Percentiles rank a stretch among this genome's conserved stretches.
Evolutionary conservation across 495 filamentous ascomycete species (phyloP).

Genomic region (Daldinia caldariorum): DNA sequence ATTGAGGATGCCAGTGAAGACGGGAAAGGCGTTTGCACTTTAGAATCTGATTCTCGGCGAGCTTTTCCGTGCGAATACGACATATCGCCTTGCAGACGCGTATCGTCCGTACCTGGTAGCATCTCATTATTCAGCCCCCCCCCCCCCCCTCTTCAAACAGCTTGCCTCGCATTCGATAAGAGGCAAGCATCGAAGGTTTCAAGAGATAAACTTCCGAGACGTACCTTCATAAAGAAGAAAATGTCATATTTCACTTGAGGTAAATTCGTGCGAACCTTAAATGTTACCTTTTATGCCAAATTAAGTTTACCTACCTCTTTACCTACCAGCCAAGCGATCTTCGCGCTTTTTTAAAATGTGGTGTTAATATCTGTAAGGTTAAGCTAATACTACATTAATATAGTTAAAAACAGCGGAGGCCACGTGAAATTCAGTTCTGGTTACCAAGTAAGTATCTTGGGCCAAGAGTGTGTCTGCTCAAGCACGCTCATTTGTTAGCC

Average conservation of each 20-base stretch:
- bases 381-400: slow-evolving; percentile 48
- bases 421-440: slow-evolving; percentile 62
- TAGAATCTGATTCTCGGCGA: too few relatives aligned
- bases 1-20: not conserved
- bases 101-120: not conserved
- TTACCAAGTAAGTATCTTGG: slow-evolving; percentile 53
- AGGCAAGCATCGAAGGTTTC: not conserved
- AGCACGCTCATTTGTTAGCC: slow-evolving; percentile 48
- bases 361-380: slow-evolving; percentile 49
- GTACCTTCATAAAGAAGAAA: too few relatives aligned
- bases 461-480: slow-evolving; percentile 57
- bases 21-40: too few relatives aligned
- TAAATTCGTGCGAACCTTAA: slow-evolving; percentile 55
- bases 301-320: slow-evolving; percentile 64
- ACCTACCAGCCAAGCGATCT: slow-evolving; percentile 74
- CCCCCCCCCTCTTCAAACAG: not conserved
- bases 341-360: slow-evolving; percentile 72
- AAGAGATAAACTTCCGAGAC: too few relatives aligned
- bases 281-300: slow-evolving; percentile 66
- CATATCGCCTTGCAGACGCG: not conserved
- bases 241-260: too few relatives aligned
- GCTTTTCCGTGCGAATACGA: not conserved
- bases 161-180: not conserved
- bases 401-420: slow-evolving; percentile 56
- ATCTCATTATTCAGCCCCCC: not conserved